These are phyloP conservation scores for Amanita rimosa DNA, from an alignment of 768 basidiomycete genomes.

Conservation along the genomic window DNA sequence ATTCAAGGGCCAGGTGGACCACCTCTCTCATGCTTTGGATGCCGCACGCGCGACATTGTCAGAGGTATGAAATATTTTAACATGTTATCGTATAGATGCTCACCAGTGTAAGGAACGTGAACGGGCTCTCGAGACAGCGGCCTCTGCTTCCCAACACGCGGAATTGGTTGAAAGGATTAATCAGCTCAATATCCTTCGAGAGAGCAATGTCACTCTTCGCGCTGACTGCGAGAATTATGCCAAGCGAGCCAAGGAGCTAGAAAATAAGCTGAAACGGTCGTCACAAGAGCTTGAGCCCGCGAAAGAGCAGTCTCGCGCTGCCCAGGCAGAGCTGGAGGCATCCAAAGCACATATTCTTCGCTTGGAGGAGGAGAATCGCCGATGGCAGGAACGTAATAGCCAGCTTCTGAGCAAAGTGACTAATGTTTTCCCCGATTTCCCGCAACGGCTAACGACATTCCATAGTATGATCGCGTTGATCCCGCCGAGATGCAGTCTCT, in stretches of 20 bases:
- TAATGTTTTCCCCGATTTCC: neutral
- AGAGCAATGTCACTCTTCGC: conserved; percentile 81
- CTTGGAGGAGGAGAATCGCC: conserved; percentile 64
- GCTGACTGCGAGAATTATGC: conserved; percentile 62
- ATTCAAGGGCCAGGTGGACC: conserved; percentile 66
- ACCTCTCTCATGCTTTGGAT: conserved; percentile 55
- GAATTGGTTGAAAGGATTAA: conserved; percentile 82
- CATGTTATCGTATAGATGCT: conserved; percentile 2
- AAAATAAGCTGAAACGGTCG: conserved; percentile 45
- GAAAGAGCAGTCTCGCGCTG: conserved; percentile 54
- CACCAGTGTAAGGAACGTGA: conserved; percentile 56
- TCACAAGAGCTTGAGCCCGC: conserved; percentile 61
- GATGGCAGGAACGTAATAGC: conserved; percentile 78
- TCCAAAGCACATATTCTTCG: conserved; percentile 54
- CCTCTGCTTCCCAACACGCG: conserved; percentile 69
- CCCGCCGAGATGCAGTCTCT: conserved; percentile 74
- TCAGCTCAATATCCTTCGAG: conserved; percentile 74
- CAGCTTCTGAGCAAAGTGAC: conserved; percentile 73
- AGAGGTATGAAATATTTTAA: conserved; percentile 33
- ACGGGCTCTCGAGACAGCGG: conserved; percentile 55
- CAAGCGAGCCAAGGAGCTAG: conserved; percentile 59
- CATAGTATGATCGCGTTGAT: conserved; percentile 79
- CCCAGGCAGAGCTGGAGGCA: conserved; percentile 67
- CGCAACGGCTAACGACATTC: neutral
- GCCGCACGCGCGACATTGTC: conserved; percentile 61